Base-by-base conservation (phyloP, 169 alveolate species). In the Ichthyophthirius multifiliis region DNA sequence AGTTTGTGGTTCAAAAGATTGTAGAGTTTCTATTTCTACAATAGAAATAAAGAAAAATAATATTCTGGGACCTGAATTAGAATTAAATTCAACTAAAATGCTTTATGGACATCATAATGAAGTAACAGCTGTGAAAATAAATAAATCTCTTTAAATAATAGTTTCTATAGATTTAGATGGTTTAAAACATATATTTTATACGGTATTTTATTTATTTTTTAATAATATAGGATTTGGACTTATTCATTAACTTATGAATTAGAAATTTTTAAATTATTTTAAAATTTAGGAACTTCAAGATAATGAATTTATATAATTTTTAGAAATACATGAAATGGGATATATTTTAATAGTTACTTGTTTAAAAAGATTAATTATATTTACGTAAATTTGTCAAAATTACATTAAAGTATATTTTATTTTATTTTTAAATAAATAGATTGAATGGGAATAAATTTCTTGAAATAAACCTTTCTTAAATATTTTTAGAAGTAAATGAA, bases 1-100 rank as follows among this genome's bases (percentile, higher is more conserved):
- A 5, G 48, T 15, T 67, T 18, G 43, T 41, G 77, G 77, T 5
- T 67, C 77, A 4, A 67, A 62, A 18, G 77, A 67, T 67, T 67
- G 77, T 41, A 67, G 77, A 67, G 27, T 67, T 2, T 55, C 71
- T 4, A 39, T 55, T 27, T 55, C 23, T 27, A 27, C 71, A 15
- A 23, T 55, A 4, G 71, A 39, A 1, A 1, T 27, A 0, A 55
- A 55, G 0, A 15, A 55, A 27, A 55, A 55, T 27, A 55, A 55
- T 23, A 27, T 55, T 23, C 71, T 55, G 1, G 31, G 71, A 55
- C 23, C 23, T 0, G 71, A 55, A 23, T 27, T 55, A 55, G 71
- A 55, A 1, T 27, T 55, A 13, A 3, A 55, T 13, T 16, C 23
- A 6, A n/a, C 31, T 1, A 55, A 39, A 55, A 55, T 55, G 71